A percentile compares a stretch with the other conserved stretches of the same genome.
phyloP scores from a whole-genome alignment of 2,329 filamentous ascomycete species.

The Fusarium decemcellulare region DNA sequence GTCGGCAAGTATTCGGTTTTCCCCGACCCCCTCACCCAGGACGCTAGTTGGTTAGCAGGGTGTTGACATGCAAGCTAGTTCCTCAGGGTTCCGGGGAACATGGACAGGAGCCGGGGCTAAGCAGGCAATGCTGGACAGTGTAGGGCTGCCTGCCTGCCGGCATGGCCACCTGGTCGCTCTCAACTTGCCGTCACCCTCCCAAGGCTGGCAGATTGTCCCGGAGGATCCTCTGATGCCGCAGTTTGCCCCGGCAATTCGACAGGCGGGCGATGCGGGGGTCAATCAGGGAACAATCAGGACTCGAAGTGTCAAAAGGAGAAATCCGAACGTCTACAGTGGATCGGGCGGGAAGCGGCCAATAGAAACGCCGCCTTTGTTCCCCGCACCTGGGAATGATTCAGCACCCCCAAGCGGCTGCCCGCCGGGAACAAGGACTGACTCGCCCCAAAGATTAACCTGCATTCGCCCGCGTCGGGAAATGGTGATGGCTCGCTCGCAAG shows the following conservation, averaged over 20 bases:
- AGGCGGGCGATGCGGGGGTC: too few species aligned
- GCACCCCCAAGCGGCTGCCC: not conserved
- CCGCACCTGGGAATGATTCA: slow-evolving; percentile 12
- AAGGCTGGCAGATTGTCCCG: not conserved
- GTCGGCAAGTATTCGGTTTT: too few species aligned
- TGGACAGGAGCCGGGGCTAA: slow-evolving; percentile 11
- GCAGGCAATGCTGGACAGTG: slow-evolving; percentile 8
- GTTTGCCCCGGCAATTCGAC: slow-evolving; percentile 12
- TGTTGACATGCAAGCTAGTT: not conserved
- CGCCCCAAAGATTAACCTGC: not conserved
- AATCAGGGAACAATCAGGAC: not conserved
- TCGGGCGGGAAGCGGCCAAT: not conserved
- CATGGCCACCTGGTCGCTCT: not conserved
- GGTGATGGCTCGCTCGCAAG: slow-evolving; percentile 6
- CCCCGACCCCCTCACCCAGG: not conserved
- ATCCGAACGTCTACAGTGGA: not conserved
- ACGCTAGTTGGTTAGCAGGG: not conserved
- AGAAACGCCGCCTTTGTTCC: not conserved
- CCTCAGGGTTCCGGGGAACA: slow-evolving; percentile 6
- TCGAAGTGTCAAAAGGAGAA: not conserved
- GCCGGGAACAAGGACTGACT: not conserved
- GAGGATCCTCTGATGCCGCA: not conserved
- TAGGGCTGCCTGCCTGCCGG: slow-evolving; percentile 1
- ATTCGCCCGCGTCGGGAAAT: not conserved
- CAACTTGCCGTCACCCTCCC: not conserved